These are phyloP conservation scores for Quercus bicolor DNA, from an alignment of 306 rosid genomes.

Conservation along the genomic window DNA sequence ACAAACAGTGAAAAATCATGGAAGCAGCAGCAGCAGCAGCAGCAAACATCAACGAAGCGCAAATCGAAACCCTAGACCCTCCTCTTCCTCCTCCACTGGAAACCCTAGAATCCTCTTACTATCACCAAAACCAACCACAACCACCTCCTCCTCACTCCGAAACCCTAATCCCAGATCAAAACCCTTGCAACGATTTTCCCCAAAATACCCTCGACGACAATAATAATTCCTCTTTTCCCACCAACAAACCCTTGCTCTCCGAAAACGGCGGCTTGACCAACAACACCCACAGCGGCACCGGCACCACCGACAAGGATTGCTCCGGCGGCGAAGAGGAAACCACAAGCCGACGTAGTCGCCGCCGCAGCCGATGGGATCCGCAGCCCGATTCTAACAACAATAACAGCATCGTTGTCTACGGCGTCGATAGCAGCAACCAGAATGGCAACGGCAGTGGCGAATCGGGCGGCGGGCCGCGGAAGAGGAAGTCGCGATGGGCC, in stretches of 20 bases:
- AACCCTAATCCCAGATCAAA: background rate
- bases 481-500: constrained; percentile 94
- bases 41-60: constrained; percentile 29
- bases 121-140: constrained; percentile 11
- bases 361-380: constrained; percentile 96
- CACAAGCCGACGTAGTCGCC: constrained; percentile 71
- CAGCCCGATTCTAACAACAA: constrained; percentile 77
- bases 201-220: background rate
- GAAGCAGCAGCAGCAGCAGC: constrained; percentile 1
- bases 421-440: constrained; percentile 34
- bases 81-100: constrained; percentile 24
- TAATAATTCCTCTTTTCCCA: background rate
- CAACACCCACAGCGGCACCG: constrained; percentile 54
- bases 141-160: constrained; percentile 8
- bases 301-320: constrained; percentile 67
- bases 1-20: too few relatives aligned
- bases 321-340: constrained; percentile 98
- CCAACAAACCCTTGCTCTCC: constrained; percentile 47
- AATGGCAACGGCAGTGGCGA: constrained; percentile 44
- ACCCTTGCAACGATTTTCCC: background rate
- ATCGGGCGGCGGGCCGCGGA: constrained; percentile 54
- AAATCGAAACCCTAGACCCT: constrained; percentile 26
- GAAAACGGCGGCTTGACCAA: constrained; percentile 68
- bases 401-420: constrained; percentile 32
- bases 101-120: constrained; percentile 16